A percentile compares a stretch with the other conserved stretches of the same genome.
phyloP scores from a whole-genome alignment of 495 filamentous ascomycete species.

The Daldinia childiae region DNA sequence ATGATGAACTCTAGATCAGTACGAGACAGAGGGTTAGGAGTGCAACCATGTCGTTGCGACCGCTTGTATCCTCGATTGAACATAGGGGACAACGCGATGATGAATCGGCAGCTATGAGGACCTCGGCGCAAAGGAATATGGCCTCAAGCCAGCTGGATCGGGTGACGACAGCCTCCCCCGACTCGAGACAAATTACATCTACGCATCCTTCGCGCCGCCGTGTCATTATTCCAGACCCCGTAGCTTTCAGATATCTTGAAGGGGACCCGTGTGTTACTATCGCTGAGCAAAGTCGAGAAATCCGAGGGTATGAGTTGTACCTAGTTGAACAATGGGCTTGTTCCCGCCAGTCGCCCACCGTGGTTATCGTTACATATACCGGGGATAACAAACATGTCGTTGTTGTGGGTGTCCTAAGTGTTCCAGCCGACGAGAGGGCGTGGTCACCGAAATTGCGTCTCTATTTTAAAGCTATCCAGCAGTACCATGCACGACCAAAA shows the following conservation, averaged over 20 bases:
- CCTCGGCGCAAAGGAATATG: constrained; percentile 23
- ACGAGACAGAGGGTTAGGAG: constrained; percentile 29
- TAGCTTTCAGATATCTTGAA: constrained; percentile 86
- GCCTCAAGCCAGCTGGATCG: constrained; percentile 21
- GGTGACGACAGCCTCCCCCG: constrained; percentile 21
- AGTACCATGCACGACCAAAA: constrained; percentile 82
- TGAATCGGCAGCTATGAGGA: constrained; percentile 19
- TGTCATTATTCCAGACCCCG: constrained; percentile 76
- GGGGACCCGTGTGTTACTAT: constrained; percentile 82
- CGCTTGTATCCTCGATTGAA: constrained; percentile 41
- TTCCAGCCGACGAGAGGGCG: constrained; percentile 78
- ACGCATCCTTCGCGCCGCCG: constrained; percentile 47
- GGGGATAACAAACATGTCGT: constrained; percentile 83
- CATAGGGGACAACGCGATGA: constrained; percentile 37
- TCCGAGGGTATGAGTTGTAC: constrained; percentile 92
- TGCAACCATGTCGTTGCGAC: constrained; percentile 47
- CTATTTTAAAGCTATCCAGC: constrained; percentile 86
- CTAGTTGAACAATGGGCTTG: constrained; percentile 98
- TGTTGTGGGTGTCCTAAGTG: constrained; percentile 80
- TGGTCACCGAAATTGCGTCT: constrained; percentile 83
- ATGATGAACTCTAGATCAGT: constrained; percentile 34
- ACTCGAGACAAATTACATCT: constrained; percentile 25
- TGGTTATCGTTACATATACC: constrained; percentile 93
- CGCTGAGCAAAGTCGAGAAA: constrained; percentile 70
- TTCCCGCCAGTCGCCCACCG: constrained; percentile 87